Percentiles rank a stretch among this genome's conserved stretches.
Conservation (phyloP, 208 protist species). For the Strigomonas culicis region DNA sequence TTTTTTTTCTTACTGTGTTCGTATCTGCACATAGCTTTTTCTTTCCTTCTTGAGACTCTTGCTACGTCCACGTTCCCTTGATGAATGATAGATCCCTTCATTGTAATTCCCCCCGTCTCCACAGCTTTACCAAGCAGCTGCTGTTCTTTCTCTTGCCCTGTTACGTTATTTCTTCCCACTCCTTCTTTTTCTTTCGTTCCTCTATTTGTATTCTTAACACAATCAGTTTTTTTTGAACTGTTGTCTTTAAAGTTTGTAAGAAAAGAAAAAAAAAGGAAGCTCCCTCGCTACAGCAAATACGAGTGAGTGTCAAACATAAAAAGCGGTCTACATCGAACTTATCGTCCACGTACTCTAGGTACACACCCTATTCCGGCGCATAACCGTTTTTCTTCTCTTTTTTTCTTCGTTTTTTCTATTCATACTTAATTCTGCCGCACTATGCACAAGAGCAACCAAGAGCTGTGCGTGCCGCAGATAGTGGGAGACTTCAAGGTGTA, state of each 20-base stretch:
- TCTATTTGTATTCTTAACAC: constrained; percentile 5
- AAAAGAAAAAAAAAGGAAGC: constrained; percentile 10
- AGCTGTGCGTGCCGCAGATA: constrained; percentile 72
- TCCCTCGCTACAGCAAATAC: no score
- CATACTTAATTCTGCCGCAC: neutral
- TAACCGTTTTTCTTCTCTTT: no score
- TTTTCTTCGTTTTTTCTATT: constrained; percentile 11
- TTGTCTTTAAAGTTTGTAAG: constrained; percentile 13
- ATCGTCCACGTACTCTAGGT: no score
- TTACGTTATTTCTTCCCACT: constrained; percentile 2
- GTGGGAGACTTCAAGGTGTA: constrained; percentile 87
- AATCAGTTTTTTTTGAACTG: constrained; percentile 11
- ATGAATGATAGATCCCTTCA: no score
- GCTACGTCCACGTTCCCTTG: no score
- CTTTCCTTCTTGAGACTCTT: neutral
- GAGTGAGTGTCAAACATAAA: constrained; percentile 12
- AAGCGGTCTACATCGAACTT: neutral
- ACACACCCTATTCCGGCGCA: no score
- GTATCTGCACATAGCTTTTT: neutral
- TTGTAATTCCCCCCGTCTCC: no score
- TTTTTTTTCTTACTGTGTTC: constrained; percentile 3
- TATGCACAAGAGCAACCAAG: constrained; percentile 89
- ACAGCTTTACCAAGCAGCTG: neutral
- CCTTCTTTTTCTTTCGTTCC: neutral
- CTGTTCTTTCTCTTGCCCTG: neutral